Conservation (phyloP, 177 flowering plant genomes). For the Telopea speciosissima region DNA sequence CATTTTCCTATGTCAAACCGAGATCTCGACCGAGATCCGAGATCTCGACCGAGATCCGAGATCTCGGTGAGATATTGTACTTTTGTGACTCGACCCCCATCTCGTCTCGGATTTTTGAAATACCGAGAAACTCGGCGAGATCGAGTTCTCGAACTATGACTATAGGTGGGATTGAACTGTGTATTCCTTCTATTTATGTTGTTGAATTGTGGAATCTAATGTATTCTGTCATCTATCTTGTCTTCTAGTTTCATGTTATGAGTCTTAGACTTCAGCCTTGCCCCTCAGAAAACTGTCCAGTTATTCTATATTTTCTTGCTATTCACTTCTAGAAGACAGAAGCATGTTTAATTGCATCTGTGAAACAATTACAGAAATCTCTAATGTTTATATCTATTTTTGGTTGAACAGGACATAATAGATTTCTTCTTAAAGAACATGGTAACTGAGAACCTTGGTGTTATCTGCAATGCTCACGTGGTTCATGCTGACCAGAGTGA, state of each 20-base stretch:
- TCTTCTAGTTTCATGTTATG: background rate
- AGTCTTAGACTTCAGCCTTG: background rate
- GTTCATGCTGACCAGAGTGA: slow-evolving; percentile 89
- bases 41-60: no score
- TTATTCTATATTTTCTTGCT: no score
- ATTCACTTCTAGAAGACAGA: no score
- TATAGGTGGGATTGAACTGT: background rate
- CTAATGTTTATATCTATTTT: slow-evolving; percentile 1
- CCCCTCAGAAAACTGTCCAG: background rate
- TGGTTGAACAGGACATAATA: slow-evolving; percentile 60
- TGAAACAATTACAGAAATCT: background rate
- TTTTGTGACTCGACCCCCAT: no score
- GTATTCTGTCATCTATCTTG: background rate
- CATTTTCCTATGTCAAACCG: no score
- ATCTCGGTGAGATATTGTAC: no score
- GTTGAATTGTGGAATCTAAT: background rate
- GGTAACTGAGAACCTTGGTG: slow-evolving; percentile 69
- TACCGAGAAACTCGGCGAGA: no score
- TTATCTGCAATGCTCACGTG: slow-evolving; percentile 91
- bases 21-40: no score
- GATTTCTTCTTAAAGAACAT: slow-evolving; percentile 68
- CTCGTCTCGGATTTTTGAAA: no score
- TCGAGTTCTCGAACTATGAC: no score
- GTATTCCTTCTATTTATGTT: background rate
- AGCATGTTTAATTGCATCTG: slow-evolving; percentile 1